Percentiles rank a stretch among this genome's conserved stretches.
phyloP scores from a whole-genome alignment of 257 asterid genomes.

The Linaria vulgaris region DNA sequence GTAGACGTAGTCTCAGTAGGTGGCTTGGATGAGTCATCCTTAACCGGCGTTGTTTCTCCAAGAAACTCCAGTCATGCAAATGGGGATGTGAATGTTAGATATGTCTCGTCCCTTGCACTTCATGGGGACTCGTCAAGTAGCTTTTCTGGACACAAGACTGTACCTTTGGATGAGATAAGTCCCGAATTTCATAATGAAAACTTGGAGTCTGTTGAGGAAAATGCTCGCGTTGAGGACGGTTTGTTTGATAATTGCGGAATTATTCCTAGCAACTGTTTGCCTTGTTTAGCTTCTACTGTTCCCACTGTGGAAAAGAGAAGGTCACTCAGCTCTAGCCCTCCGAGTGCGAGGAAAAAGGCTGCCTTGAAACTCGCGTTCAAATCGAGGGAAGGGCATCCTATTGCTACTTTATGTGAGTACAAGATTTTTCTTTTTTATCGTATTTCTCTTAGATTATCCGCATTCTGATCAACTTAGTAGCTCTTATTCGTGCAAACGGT shows the following conservation, averaged over 20 bases:
- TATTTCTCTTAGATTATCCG: too few relatives aligned
- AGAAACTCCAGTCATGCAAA: constrained; percentile 30
- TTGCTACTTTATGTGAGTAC: constrained; percentile 62
- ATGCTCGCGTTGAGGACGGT: constrained; percentile 46
- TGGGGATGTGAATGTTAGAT: too few relatives aligned
- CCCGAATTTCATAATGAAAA: constrained; percentile 66
- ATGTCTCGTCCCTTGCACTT: too few relatives aligned
- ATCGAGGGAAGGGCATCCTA: constrained; percentile 81
- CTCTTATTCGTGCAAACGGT: too few relatives aligned
- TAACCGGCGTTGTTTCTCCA: constrained; percentile 28
- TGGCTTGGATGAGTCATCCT: constrained; percentile 40
- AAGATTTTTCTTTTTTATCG: too few relatives aligned
- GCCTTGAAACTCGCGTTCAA: constrained; percentile 69
- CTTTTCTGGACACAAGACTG: constrained; percentile 3
- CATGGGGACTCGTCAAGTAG: too few relatives aligned
- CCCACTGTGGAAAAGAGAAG: constrained; percentile 64
- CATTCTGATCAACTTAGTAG: too few relatives aligned
- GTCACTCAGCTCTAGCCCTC: constrained; percentile 67
- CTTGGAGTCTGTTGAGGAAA: constrained; percentile 38
- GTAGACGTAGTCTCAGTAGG: constrained; percentile 56
- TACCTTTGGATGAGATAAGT: constrained; percentile 33
- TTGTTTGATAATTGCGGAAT: constrained; percentile 78
- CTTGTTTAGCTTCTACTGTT: constrained; percentile 82
- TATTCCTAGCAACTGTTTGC: constrained; percentile 73
- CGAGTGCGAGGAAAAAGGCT: constrained; percentile 67